Base-by-base conservation (phyloP, 1,284 basidiomycete genomes). In the Irpex sp. region DNA sequence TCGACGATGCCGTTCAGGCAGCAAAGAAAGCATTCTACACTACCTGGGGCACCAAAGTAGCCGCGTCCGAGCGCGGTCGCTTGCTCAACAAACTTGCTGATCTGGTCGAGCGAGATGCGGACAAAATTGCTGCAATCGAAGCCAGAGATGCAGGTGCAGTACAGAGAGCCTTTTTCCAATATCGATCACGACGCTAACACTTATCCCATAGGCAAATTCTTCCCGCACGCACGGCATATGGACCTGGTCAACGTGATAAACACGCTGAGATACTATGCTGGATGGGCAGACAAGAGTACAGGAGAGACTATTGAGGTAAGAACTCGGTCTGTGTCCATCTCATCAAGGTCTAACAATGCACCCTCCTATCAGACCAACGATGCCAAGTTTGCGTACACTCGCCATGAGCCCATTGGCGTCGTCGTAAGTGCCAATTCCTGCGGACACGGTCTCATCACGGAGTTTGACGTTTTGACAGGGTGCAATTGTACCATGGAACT, bases 201-300 rank as follows among this genome's bases (percentile, higher is more conserved):
- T 62, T 3, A 11, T 13, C 4, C 11, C 9, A 49, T 47, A 64
- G 82, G 81, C 60, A 96, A 95, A 79, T 88, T 93, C 0, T 95
- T 89, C 76, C 69, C 72, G 11, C 89, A 87, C 78, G 89, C 95
- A 5, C 84, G 82, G 67, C 80, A 73, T 55, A 87, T 84, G 60
- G 96, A 98, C 74, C 81, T 95, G 4, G 69, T 78, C 47, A 82
- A 82, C 68, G 79, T 87, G 15, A 91, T 94, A 64, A 81, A 78
- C 49, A 81, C 79, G 62, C 82, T 94, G 74, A 86, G 92, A 67
- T 90, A 91, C 72, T 91, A 85, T 65, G 85, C 85, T 57, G 89
- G 90, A 17, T 91, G 88, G 88, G 87, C 90, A 2, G 95, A 97
- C 82, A 97, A 97, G 83, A 51, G 34, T n/a, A 60, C 60, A 5